A percentile compares a stretch with the other conserved stretches of the same genome.
Evolutionary conservation across 169 alveolate genomes (phyloP).

Genomic region (Plasmodium fragile): DNA sequence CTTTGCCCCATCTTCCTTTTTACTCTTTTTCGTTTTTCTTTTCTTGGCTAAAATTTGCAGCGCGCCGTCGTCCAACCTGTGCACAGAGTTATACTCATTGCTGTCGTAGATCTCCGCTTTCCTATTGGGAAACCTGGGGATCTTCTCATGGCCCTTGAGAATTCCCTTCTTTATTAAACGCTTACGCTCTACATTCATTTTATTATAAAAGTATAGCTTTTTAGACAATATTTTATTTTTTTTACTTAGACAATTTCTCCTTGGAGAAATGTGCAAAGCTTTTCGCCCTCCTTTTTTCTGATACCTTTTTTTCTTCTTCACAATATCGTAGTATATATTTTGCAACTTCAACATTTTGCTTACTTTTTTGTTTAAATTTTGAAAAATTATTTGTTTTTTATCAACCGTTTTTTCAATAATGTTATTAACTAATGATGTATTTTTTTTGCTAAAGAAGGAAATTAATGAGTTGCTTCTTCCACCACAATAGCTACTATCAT

Average conservation of each 20-base stretch:
- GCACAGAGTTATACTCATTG: constrained; percentile 59
- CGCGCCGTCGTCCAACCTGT: constrained; percentile 57
- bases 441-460: constrained; percentile 70
- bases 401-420: constrained; percentile 63
- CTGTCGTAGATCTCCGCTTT: constrained; percentile 72
- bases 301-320: constrained; percentile 47
- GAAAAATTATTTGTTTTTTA: constrained; percentile 70
- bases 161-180: constrained; percentile 73
- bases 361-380: constrained; percentile 73
- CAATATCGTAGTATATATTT: constrained; percentile 66
- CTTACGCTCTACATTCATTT: constrained; percentile 66
- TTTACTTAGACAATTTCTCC: constrained; percentile 73
- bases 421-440: constrained; percentile 30
- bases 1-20: constrained; percentile 1
- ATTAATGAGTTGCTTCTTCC: constrained; percentile 49
- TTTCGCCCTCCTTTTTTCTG: constrained; percentile 74
- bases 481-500: not conserved
- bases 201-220: constrained; percentile 72
- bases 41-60: constrained; percentile 65
- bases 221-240: constrained; percentile 73
- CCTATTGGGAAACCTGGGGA: constrained; percentile 74
- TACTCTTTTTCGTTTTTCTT: constrained; percentile 58
- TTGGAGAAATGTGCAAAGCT: constrained; percentile 66
- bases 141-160: constrained; percentile 60
- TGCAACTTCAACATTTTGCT: constrained; percentile 67